These are phyloP conservation scores for Clitopilus passeckerianus DNA, from an alignment of 768 basidiomycete genomes.

Conservation along the genomic window DNA sequence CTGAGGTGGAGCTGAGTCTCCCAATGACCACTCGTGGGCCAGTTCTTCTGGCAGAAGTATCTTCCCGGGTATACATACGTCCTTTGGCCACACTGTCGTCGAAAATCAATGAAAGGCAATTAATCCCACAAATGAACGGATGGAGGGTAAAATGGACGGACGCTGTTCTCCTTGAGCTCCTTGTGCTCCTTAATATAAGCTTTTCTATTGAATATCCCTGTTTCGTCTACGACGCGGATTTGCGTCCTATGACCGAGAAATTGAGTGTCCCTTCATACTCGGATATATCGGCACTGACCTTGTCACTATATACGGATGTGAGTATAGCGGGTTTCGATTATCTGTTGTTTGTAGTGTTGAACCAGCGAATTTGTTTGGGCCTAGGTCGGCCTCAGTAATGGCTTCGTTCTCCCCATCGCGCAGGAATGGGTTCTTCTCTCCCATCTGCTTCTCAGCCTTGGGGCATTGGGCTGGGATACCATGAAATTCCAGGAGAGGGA, in stretches of 20 bases:
- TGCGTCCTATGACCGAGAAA: slow-evolving; percentile 20
- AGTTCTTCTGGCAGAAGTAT: slow-evolving; percentile 19
- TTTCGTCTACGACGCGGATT: slow-evolving; percentile 26
- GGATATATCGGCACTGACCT: slow-evolving; percentile 14
- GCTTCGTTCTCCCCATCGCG: slow-evolving; percentile 9
- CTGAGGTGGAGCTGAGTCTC: slow-evolving; percentile 11
- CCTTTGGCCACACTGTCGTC: slow-evolving; percentile 17
- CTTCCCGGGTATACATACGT: slow-evolving; percentile 7
- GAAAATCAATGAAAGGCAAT: background rate
- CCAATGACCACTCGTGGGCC: slow-evolving; percentile 18
- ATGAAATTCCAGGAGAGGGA: slow-evolving; percentile 29
- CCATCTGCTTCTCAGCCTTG: background rate
- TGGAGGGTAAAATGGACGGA: slow-evolving; percentile 12
- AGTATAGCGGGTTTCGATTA: slow-evolving; percentile 12
- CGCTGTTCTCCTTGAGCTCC: slow-evolving; percentile 10
- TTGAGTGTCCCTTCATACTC: background rate
- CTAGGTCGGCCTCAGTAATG: background rate
- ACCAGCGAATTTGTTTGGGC: background rate
- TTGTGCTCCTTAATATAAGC: slow-evolving; percentile 22
- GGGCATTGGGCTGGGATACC: slow-evolving; percentile 18
- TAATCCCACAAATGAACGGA: background rate
- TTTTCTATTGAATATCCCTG: slow-evolving; percentile 19
- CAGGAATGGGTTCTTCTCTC: background rate
- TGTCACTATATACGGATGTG: slow-evolving; percentile 31
- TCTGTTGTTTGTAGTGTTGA: slow-evolving; percentile 8